phyloP scores from a whole-genome alignment of 78 protist genomes.

The Chrysochromulina tobinii region DNA sequence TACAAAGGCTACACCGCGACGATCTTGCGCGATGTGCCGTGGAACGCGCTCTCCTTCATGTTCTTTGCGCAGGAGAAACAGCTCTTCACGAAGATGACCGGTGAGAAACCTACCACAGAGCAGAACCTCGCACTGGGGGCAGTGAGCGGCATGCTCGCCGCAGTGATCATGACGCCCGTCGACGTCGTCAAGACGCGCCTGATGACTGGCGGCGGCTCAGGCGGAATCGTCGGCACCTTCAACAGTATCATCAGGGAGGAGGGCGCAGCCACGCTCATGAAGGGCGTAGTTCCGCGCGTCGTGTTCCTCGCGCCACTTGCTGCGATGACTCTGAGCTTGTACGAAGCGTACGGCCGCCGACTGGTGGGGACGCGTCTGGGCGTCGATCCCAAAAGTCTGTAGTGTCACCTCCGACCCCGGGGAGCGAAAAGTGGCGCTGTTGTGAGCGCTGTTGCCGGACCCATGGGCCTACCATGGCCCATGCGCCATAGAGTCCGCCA shows the following conservation, averaged over 20 bases:
- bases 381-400: too few relatives aligned
- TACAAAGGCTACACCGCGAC: constrained; percentile 16
- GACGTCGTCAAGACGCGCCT: constrained; percentile 53
- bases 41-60: constrained; percentile 45
- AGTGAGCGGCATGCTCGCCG: constrained; percentile 14
- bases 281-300: constrained; percentile 18
- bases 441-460: too few relatives aligned
- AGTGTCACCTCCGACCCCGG: too few relatives aligned
- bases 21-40: constrained; percentile 34
- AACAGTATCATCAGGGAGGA: background rate
- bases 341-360: background rate
- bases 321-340: background rate
- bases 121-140: background rate
- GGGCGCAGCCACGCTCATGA: constrained; percentile 7
- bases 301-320: constrained; percentile 1
- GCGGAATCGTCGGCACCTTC: background rate
- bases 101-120: too few relatives aligned
- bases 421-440: too few relatives aligned
- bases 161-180: constrained; percentile 43
- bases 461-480: too few relatives aligned
- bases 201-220: background rate
- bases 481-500: too few relatives aligned
- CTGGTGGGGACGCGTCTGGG: too few relatives aligned
- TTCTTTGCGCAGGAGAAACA: background rate
- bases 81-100: background rate